A percentile compares a stretch with the other conserved stretches of the same genome.
These are phyloP conservation scores for Neurospora sp. DNA, from an alignment of 495 filamentous ascomycete species.

Conservation along the genomic window DNA sequence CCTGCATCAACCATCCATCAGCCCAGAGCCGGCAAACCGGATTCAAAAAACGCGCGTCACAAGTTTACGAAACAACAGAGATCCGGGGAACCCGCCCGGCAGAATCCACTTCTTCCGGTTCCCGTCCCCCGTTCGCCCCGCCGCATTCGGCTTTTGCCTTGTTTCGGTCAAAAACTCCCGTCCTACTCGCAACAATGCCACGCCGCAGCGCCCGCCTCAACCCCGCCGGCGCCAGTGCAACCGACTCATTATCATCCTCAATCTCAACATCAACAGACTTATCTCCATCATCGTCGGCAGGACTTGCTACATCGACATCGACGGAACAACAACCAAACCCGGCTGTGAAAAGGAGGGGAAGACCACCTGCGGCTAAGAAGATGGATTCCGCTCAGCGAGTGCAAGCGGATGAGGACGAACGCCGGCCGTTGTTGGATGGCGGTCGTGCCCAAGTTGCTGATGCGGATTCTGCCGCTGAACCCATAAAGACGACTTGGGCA, in stretches of 20 bases:
- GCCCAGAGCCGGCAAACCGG: background rate
- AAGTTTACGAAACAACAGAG: background rate
- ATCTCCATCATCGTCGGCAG: background rate
- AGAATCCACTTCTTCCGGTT: background rate
- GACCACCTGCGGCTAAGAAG: background rate
- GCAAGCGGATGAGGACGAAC: slow-evolving; percentile 7
- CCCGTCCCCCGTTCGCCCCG: background rate
- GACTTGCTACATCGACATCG: background rate
- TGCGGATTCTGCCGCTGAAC: background rate
- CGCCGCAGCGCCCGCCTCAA: background rate
- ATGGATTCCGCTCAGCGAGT: background rate
- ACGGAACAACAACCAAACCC: background rate
- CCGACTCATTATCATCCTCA: background rate
- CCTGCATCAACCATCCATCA: background rate
- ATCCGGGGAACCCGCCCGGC: background rate
- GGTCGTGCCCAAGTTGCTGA: background rate
- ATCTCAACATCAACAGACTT: background rate
- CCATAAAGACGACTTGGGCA: slow-evolving; percentile 18
- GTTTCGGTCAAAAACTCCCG: background rate
- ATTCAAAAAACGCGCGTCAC: background rate
- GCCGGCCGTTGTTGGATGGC: slow-evolving; percentile 9
- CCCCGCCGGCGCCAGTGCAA: background rate
- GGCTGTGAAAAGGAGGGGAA: background rate
- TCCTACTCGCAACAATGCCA: background rate
- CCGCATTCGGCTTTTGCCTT: background rate